Percentiles rank a stretch among this genome's conserved stretches.
phyloP scores from a whole-genome alignment of 1,284 basidiomycete species.

The Cutaneotrichosporon sp. region DNA sequence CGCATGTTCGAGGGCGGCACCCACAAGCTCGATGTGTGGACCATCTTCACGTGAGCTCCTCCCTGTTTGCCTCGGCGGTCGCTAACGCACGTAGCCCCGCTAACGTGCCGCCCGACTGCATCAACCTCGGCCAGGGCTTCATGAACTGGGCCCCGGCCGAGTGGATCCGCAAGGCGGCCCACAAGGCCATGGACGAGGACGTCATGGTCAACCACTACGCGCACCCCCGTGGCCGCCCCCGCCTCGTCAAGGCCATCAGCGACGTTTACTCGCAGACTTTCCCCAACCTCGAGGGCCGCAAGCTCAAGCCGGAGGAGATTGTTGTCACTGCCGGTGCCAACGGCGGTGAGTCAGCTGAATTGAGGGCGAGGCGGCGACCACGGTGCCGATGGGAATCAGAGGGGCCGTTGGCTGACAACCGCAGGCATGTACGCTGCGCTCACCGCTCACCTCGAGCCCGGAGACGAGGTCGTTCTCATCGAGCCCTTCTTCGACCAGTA shows the following conservation, averaged over 20 bases:
- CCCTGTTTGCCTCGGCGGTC: background rate
- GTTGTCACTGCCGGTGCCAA: slow-evolving; percentile 95
- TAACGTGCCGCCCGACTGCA: slow-evolving; percentile 80
- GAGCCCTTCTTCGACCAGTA: slow-evolving; percentile 99
- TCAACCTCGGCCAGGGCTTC: slow-evolving; percentile 92
- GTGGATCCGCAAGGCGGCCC: slow-evolving; percentile 78
- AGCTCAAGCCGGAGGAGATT: slow-evolving; percentile 86
- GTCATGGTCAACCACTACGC: slow-evolving; percentile 84
- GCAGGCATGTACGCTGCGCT: slow-evolving; percentile 88
- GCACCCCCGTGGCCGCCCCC: slow-evolving; percentile 81
- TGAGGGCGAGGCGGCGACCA: background rate
- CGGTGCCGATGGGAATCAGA: background rate
- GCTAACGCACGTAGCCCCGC: slow-evolving; percentile 61
- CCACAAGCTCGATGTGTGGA: slow-evolving; percentile 78
- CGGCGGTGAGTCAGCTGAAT: slow-evolving; percentile 63
- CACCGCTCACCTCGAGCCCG: slow-evolving; percentile 80
- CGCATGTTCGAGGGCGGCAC: slow-evolving; percentile 52
- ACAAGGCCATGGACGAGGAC: slow-evolving; percentile 64
- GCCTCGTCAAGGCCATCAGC: slow-evolving; percentile 81
- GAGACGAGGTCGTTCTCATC: slow-evolving; percentile 97
- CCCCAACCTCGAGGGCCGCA: slow-evolving; percentile 63
- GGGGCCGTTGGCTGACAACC: background rate
- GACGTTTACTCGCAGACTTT: slow-evolving; percentile 67
- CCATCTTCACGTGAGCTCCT: slow-evolving; percentile 78
- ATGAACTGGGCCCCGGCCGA: slow-evolving; percentile 80